Evolutionary conservation across 78 protist species (phyloP), one percentile per base, ranked within the genome.

Genomic region (Dictyostelium brefeldianum): DNA sequence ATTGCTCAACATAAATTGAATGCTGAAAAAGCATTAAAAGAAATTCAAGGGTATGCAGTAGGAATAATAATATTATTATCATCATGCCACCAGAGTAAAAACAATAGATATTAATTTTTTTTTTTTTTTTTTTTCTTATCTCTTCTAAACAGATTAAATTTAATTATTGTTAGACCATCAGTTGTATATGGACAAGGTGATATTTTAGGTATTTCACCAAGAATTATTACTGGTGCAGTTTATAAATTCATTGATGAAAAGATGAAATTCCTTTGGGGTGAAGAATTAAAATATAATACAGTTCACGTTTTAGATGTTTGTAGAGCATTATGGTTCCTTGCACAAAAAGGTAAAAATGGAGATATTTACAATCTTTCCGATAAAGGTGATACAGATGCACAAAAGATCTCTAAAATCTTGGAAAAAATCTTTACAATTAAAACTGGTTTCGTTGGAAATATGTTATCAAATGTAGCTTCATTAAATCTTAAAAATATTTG

Each of bases 141-240:
- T 5, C 0, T 75, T 15, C 9, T 10, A 12, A 22, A 2, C 43
- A 85, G 96, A 59, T 90, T 95, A 48, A 78, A 85, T 83, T 90
- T 71, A n/a, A 78, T 97, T 56, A 96, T 98, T 79, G 80, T 98
- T 22, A 92, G 99, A 36, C 99, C 99, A 36, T 96, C 99, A 36
- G 85, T 94, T 48, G 98, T 98, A 1, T 98, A 98, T 75, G 99
- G 99, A 51, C 97, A 98, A 47, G 98, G 97, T 31, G 99, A 98
- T 84, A 8, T 54, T 25, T 6, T 48, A 27, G 99, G 99, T 36
- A n/a, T 98, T 80, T 97, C 97, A 47, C 98, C 99, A 31, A 95
- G 99, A 59, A 43, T 98, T 31, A 94, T 98, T 48, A 85, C 96
- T 41, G 99, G 97, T 59, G 98, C 99, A 62, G 97, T 97, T 59